Evolutionary conservation across 2,329 filamentous ascomycete species (phyloP), one percentile per base, ranked within the genome.

Genomic region (Fusarium avenaceum): DNA sequence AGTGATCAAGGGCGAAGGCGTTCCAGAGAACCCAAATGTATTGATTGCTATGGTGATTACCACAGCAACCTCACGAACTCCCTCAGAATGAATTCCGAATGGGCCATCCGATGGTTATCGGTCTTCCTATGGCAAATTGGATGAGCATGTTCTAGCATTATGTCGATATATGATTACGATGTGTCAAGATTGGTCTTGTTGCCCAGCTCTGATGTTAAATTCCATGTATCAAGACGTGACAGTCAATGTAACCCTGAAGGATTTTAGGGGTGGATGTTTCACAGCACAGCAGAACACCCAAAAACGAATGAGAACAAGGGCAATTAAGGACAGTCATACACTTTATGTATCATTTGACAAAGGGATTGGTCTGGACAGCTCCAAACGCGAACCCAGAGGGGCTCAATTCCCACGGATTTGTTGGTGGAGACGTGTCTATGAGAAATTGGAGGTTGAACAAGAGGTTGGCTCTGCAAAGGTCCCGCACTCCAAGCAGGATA

Each of bases 351-450:
- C 15, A 45, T 26, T 57, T 22, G 44, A 3, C 32, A 32, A 55
- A 51, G 42, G 56, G 61, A 69, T 69, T 69, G 66, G 66, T 45
- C 46, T 69, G 42, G 33, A 68, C 43, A 32, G 28, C 32, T 40
- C 57, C 52, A 59, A 49, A 67, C 66, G 66, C 66, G 66, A 54
- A 33, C 33, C 39, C 38, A 42, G 55, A 54, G 48, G 57, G 50
- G 46, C 33, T 45, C 40, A 42, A 28, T 63, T 38, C 48, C 15
- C 8, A 32, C n/a, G 46, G 54, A 40, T 59, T 52, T 42, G 28
- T 17, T 51, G 66, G 66, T 69, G 66, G 66, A 69, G 66, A 69
- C 66, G 65, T 69, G 66, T 69, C 48, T 54, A 35, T 44, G 26
- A 33, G 48, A 62, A 63, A 40, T 50, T 63, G 50, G 61, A 51